Percentiles rank a stretch among this genome's conserved stretches.
phyloP scores from a whole-genome alignment of 768 basidiomycete species.

The Pisolithus orientalis region DNA sequence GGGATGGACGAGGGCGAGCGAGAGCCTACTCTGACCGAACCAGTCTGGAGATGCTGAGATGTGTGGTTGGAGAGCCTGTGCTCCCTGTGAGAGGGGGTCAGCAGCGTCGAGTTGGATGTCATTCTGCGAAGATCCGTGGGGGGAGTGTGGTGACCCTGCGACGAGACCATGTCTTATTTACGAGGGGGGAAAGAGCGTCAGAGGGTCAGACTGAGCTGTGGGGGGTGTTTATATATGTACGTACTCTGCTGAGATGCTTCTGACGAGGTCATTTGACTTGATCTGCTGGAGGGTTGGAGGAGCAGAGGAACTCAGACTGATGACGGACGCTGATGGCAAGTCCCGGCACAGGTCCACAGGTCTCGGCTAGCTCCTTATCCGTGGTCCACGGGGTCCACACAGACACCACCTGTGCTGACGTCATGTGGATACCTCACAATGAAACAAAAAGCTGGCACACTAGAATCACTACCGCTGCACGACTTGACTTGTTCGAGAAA shows the following conservation, averaged over 20 bases:
- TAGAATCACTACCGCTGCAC: background rate
- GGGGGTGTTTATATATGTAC: background rate
- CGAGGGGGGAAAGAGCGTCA: background rate
- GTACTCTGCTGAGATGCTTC: background rate
- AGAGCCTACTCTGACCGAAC: slow-evolving; percentile 45
- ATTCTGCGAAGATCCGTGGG: slow-evolving; percentile 50
- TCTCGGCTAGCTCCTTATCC: background rate
- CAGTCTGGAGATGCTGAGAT: slow-evolving; percentile 44
- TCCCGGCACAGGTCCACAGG: background rate
- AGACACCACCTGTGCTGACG: background rate
- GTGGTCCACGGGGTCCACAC: background rate
- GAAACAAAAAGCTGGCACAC: background rate
- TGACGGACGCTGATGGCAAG: background rate
- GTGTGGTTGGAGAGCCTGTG: slow-evolving; percentile 36
- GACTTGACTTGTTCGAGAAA: background rate
- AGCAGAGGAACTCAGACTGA: background rate
- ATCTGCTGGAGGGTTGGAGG: background rate
- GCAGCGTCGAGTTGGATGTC: slow-evolving; percentile 40
- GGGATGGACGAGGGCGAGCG: slow-evolving; percentile 71
- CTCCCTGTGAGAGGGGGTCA: slow-evolving; percentile 34
- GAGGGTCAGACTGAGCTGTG: too few species aligned
- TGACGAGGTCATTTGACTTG: background rate
- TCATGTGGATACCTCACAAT: background rate
- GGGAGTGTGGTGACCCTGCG: slow-evolving; percentile 22
- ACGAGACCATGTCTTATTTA: slow-evolving; percentile 12